Evolutionary conservation across 805 yeast genomes (phyloP), one percentile per base, ranked within the genome.

Genomic region (Candida endomychidarum): DNA sequence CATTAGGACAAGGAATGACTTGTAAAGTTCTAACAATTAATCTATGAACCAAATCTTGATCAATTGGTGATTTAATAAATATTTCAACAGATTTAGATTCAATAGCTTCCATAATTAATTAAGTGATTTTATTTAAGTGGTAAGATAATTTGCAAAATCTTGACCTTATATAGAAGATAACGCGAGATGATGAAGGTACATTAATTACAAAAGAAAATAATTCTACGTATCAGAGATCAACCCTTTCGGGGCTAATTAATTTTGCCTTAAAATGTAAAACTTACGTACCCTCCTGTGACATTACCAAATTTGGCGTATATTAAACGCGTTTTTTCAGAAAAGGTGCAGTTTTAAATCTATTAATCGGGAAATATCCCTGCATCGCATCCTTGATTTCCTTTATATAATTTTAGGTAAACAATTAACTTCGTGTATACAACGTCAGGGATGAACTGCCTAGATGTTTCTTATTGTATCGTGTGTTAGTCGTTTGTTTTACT

Each of bases 11-110:
- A 29, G 86, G 86, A 33, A 83, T 61, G 32, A 83, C 84, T 56
- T 78, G 83, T 40, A 83, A 65, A 3, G 90, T 79, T 19, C 75
- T 69, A 34, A 77, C 80, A 41, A 84, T 87, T 44, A 83, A 57
- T 55, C 76, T 81, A 56, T 79, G 82, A 50, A 83, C 74, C 85
- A 83, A 82, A 49, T 82, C 87, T 52, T 81, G 84, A 9, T 86
- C 75, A 82, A 72, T 37, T 80, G 61, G 42, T 71, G 67, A 47
- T 82, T 72, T 23, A 20, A 40, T 34, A 18, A 39, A 34, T 5
- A 39, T 6, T 22, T 39, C 42, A 17, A 39, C 34, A 34, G 87
- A 86, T 65, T 82, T 60, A 43, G 61, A 45, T 39, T 65, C 70
- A 34, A 64, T 47, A 12, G 38, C 16, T 11, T 46, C 47, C 50